Percentiles rank a stretch among this genome's conserved stretches.
Evolutionary conservation across 257 asterid genomes (phyloP).

Genomic region (Scutellaria barbata): DNA sequence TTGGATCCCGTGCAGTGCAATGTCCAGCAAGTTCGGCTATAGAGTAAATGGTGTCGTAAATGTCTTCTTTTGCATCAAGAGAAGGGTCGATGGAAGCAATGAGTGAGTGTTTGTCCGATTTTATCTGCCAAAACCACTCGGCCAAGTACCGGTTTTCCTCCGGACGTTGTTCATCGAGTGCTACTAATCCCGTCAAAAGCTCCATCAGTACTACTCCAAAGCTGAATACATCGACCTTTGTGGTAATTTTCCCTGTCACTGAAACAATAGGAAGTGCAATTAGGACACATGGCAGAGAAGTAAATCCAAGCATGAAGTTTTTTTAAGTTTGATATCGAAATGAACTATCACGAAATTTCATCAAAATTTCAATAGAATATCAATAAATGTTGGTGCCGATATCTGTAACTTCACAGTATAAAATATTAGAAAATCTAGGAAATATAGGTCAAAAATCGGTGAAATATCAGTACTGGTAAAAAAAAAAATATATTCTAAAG

Average conservation of each 20-base stretch:
- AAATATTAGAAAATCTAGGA: too few relatives aligned
- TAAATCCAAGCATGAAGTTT: too few relatives aligned
- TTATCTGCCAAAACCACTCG: slow-evolving; percentile 77
- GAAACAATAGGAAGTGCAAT: slow-evolving; percentile 9
- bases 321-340: too few relatives aligned
- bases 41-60: slow-evolving; percentile 45
- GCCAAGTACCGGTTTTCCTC: slow-evolving; percentile 75
- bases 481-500: too few relatives aligned
- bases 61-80: slow-evolving; percentile 54
- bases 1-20: slow-evolving; percentile 77
- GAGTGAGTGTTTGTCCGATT: slow-evolving; percentile 44
- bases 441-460: too few relatives aligned
- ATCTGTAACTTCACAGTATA: too few relatives aligned
- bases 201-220: slow-evolving; percentile 83
- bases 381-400: too few relatives aligned
- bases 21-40: slow-evolving; percentile 74
- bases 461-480: too few relatives aligned
- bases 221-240: slow-evolving; percentile 85
- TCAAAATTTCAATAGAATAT: too few relatives aligned
- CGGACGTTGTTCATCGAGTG: slow-evolving; percentile 70
- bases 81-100: slow-evolving; percentile 65
- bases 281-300: slow-evolving; percentile 6
- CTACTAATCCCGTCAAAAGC: slow-evolving; percentile 67
- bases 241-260: slow-evolving; percentile 81
- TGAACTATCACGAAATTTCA: too few relatives aligned